Conservation (phyloP, 306 rosid genomes). For the Fagus sylvatica region DNA sequence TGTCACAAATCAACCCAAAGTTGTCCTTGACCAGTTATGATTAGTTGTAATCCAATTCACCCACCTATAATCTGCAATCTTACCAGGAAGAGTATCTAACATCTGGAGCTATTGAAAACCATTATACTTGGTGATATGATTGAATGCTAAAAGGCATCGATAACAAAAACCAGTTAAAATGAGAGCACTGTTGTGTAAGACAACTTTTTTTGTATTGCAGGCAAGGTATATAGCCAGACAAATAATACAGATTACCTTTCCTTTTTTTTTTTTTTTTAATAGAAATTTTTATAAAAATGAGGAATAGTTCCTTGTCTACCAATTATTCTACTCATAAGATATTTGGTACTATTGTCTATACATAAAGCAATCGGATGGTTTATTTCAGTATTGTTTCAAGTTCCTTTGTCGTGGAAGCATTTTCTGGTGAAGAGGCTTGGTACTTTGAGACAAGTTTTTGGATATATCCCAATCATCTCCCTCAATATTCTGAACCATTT, state of each 20-base stretch:
- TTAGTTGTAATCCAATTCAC: background rate
- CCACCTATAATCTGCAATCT: background rate
- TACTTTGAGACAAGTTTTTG: background rate
- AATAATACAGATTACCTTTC: too few species aligned
- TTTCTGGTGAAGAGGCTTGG: slow-evolving; percentile 6
- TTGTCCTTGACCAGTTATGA: background rate
- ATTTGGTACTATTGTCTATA: too few species aligned
- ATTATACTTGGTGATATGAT: background rate
- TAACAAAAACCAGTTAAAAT: background rate
- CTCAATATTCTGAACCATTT: slow-evolving; percentile 8
- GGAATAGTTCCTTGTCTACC: too few species aligned
- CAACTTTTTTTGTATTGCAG: background rate
- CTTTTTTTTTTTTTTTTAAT: too few species aligned
- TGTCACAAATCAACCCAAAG: slow-evolving; percentile 10
- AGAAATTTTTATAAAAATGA: too few species aligned
- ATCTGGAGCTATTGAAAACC: background rate
- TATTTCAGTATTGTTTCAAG: slow-evolving; percentile 4
- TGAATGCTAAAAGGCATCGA: background rate
- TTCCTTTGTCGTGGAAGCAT: slow-evolving; percentile 15
- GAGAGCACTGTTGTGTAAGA: background rate
- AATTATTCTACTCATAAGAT: too few species aligned
- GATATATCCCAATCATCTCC: slow-evolving; percentile 7
- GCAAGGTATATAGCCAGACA: too few species aligned
- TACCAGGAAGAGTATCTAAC: background rate
- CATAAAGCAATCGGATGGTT: too few species aligned